Conservation (phyloP, 2,329 filamentous ascomycete genomes). For the Harringtonia aguacate region DNA sequence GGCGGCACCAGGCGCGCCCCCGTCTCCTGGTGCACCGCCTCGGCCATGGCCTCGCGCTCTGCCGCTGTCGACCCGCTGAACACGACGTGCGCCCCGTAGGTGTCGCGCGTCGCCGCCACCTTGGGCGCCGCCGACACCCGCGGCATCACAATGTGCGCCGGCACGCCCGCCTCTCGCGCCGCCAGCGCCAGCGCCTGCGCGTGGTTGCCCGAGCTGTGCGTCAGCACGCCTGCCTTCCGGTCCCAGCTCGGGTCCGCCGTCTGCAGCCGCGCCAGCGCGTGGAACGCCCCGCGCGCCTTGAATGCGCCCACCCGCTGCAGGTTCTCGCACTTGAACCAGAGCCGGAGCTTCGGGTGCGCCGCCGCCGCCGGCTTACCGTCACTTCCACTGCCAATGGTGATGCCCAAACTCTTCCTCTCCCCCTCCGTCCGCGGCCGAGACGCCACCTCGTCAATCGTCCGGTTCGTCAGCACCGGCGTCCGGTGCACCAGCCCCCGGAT, state of each 20-base stretch:
- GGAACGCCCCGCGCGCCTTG: constrained; percentile 84
- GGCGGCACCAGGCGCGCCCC: constrained; percentile 75
- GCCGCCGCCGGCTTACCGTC: too few species aligned
- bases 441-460: constrained; percentile 62
- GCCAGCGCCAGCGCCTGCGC: constrained; percentile 87
- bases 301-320: constrained; percentile 85
- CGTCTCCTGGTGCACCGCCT: constrained; percentile 57
- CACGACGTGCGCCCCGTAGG: constrained; percentile 66
- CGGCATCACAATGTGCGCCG: constrained; percentile 88
- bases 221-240: constrained; percentile 62
- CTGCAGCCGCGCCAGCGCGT: constrained; percentile 63
- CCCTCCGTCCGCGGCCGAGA: constrained; percentile 51
- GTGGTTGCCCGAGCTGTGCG: constrained; percentile 90
- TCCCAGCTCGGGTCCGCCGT: constrained; percentile 49
- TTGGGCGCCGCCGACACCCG: constrained; percentile 75
- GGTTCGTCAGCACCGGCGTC: constrained; percentile 74
- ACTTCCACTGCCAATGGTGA: neutral
- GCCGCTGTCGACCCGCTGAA: constrained; percentile 72
- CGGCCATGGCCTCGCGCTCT: constrained; percentile 71
- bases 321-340: constrained; percentile 97
- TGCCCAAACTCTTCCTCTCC: constrained; percentile 2
- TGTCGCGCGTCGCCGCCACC: constrained; percentile 68
- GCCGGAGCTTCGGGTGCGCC: constrained; percentile 53
- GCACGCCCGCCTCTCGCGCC: constrained; percentile 60
- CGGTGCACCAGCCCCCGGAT: constrained; percentile 69